Conservation (phyloP, 805 yeast species). For the Suhomyces prunicola region DNA sequence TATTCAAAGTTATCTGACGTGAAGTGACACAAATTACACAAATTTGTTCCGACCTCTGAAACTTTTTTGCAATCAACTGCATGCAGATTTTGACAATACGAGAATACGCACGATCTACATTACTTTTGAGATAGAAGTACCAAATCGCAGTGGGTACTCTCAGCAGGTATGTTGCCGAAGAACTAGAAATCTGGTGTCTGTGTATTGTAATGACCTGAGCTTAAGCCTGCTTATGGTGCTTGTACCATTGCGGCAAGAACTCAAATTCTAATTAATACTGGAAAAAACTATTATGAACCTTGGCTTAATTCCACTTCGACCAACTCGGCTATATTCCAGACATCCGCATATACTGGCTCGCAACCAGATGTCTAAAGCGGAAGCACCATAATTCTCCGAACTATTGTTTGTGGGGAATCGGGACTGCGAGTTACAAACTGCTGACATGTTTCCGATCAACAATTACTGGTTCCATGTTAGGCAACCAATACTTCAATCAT, state of each 20-base stretch:
- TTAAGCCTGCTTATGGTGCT: background rate
- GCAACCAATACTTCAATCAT: background rate
- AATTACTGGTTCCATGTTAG: background rate
- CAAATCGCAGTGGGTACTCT: background rate
- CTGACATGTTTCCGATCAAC: background rate
- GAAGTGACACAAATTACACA: background rate
- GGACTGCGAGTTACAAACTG: background rate
- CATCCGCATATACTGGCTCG: background rate
- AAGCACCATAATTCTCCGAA: background rate
- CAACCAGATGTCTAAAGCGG: background rate
- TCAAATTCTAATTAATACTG: background rate
- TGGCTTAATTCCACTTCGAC: background rate
- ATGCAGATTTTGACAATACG: background rate
- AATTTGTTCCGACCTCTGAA: background rate
- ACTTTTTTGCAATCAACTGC: background rate
- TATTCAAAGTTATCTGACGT: background rate
- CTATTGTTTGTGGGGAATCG: background rate
- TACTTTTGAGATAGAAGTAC: background rate
- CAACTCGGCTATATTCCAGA: background rate
- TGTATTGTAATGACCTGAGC: background rate
- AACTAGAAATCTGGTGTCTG: background rate
- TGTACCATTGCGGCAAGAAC: background rate
- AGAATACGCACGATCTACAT: background rate
- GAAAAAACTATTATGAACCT: background rate
- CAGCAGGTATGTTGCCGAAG: background rate